phyloP scores from a whole-genome alignment of 345 rosid species.

The Gossypium herbaceum region DNA sequence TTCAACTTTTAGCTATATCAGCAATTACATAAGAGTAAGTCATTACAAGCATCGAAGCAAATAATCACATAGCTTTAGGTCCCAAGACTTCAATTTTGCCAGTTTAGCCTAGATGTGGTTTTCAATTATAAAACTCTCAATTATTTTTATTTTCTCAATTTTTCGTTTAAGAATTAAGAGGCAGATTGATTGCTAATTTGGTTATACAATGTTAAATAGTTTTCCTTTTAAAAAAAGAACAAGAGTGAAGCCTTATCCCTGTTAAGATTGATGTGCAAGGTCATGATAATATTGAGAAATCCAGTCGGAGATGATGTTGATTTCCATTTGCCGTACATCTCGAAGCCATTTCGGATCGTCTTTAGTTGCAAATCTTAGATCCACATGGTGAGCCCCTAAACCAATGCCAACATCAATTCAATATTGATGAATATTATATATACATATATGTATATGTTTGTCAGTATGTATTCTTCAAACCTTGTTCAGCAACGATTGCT shows the following conservation, averaged over 20 bases:
- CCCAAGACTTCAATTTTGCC: too few relatives aligned
- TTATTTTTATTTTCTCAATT: background rate
- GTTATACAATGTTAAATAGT: background rate
- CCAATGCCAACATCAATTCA: background rate
- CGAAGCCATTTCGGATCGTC: constrained; percentile 56
- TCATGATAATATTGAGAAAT: constrained; percentile 41
- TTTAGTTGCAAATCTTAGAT: constrained; percentile 45
- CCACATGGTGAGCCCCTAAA: constrained; percentile 68
- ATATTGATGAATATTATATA: too few relatives aligned
- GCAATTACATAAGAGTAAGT: too few relatives aligned
- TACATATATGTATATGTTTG: too few relatives aligned
- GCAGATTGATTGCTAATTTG: background rate
- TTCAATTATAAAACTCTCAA: background rate
- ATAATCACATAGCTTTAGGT: too few relatives aligned
- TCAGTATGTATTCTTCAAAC: constrained; percentile 19
- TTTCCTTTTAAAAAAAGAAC: background rate
- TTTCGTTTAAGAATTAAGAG: background rate
- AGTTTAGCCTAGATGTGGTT: background rate
- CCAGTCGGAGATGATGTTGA: constrained; percentile 40
- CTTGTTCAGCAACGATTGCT: constrained; percentile 54
- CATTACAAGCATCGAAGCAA: too few relatives aligned
- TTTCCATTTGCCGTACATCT: constrained; percentile 42
- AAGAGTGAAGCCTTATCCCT: background rate
- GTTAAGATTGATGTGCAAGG: constrained; percentile 14
- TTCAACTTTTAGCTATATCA: too few relatives aligned